Evolutionary conservation across 768 basidiomycete species (phyloP), one percentile per base, ranked within the genome.

Genomic region (Mycena sanguinolenta): DNA sequence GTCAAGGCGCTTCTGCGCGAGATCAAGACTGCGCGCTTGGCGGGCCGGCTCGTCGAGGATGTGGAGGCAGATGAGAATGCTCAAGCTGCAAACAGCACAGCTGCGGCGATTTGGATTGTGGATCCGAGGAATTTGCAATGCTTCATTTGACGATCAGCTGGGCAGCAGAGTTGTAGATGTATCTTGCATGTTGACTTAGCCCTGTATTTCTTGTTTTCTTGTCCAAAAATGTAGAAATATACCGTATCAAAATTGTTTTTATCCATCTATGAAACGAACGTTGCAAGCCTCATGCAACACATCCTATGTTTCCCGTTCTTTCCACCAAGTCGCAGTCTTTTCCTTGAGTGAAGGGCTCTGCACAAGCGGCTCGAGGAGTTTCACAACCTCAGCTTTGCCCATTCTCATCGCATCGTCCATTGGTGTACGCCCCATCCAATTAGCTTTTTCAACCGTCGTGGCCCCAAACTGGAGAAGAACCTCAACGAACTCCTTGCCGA

Each of bases 1-100:
- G 89, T 96, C 32, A 91, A 87, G 75, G 90, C 90, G 30, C 84
- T 96, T 25, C 71, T 95, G 67, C 84, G 89, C 69, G 92, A 92
- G 78, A 87, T 95, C 79, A 87, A 84, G 67, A 75, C 79, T 23
- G 81, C 82, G 1, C 81, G 81, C 44, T 71, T 82, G 23, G 76
- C 79, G 27, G 81, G 80, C 2, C 75, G 79, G 39, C 69, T 83
- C 1, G 83, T 80, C 23, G 80, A 79, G 13, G 69, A 67, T 9
- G 60, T 54, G n/a, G 58, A 63, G 28, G 30, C 27, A 10, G 39
- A 44, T 10, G 17, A 34, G 21, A 25, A 58, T 27, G 13, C 58
- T n/a, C 34, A 38, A 28, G 38, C 21, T 21, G 52, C 23, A 12
- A 44, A 54, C 28, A 65, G 49, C 34, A 49, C 57, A 9, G 78